A percentile compares a stretch with the other conserved stretches of the same genome.
Conservation (phyloP, 495 filamentous ascomycete species). For the Aspergillus steynii region DNA sequence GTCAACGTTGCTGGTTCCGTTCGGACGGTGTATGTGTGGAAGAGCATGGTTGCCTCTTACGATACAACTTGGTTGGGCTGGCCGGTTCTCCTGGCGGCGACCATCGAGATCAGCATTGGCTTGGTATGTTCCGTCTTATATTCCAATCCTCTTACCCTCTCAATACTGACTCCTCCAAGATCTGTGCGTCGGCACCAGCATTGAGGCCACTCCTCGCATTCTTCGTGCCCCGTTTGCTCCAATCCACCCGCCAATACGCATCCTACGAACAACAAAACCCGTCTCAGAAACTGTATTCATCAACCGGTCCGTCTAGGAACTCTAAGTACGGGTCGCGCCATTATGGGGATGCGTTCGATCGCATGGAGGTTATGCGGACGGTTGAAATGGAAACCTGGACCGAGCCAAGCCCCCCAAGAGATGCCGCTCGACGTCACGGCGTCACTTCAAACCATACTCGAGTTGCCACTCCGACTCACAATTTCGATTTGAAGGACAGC, state of each 20-base stretch:
- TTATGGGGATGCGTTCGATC: slow-evolving; percentile 10
- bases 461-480: slow-evolving; percentile 15
- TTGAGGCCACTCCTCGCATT: slow-evolving; percentile 51
- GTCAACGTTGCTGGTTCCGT: slow-evolving; percentile 58
- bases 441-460: slow-evolving; percentile 19
- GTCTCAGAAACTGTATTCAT: slow-evolving; percentile 28
- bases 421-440: slow-evolving; percentile 14
- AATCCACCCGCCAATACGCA: slow-evolving; percentile 26
- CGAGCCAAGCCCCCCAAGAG: slow-evolving; percentile 22
- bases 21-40: slow-evolving; percentile 55
- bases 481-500: slow-evolving; percentile 23
- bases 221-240: slow-evolving; percentile 43
- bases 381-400: slow-evolving; percentile 40
- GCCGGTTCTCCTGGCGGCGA: slow-evolving; percentile 51
- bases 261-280: slow-evolving; percentile 23
- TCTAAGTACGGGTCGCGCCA: slow-evolving; percentile 12
- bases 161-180: slow-evolving; percentile 30
- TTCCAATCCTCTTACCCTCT: slow-evolving; percentile 1
- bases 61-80: slow-evolving; percentile 58
- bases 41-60: slow-evolving; percentile 47
- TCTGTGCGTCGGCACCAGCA: slow-evolving; percentile 58
- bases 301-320: slow-evolving; percentile 20
- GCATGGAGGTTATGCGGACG: slow-evolving; percentile 24
- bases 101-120: slow-evolving; percentile 59
- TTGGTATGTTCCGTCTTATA: slow-evolving; percentile 45